Evolutionary conservation across 2,329 filamentous ascomycete genomes (phyloP).

Genomic region (Calonectria crousiana): DNA sequence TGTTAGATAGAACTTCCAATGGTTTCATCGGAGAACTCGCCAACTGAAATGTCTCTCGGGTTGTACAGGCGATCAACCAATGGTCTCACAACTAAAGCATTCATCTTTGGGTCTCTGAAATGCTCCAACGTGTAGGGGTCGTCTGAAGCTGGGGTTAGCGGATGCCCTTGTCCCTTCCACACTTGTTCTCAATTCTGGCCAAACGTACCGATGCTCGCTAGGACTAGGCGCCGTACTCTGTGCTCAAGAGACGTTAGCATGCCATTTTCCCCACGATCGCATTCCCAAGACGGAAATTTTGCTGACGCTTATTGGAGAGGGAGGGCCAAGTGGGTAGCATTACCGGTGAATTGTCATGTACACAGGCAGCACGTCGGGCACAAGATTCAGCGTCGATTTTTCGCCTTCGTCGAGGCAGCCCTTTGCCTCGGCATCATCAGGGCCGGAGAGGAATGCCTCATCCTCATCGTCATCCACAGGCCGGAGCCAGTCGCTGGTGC

Average conservation of each 20-base stretch:
- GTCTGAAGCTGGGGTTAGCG: slow-evolving; percentile 44
- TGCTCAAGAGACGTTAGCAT: slow-evolving; percentile 42
- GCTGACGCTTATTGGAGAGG: neutral
- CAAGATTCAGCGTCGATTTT: slow-evolving; percentile 38
- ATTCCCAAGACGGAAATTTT: neutral
- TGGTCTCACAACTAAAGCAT: slow-evolving; percentile 73
- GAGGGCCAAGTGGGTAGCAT: slow-evolving; percentile 15
- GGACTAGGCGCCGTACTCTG: slow-evolving; percentile 45
- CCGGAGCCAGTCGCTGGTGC: slow-evolving; percentile 39
- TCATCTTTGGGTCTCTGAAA: slow-evolving; percentile 75
- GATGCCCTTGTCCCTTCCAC: neutral
- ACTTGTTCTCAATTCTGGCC: neutral
- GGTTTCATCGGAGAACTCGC: slow-evolving; percentile 49
- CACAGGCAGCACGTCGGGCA: slow-evolving; percentile 39
- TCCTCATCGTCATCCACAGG: slow-evolving; percentile 43
- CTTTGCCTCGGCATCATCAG: slow-evolving; percentile 43
- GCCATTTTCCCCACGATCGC: neutral
- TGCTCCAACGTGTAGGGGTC: slow-evolving; percentile 68
- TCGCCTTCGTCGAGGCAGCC: slow-evolving; percentile 42
- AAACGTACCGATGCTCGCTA: slow-evolving; percentile 43
- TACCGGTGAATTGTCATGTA: slow-evolving; percentile 47
- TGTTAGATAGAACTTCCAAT: slow-evolving; percentile 8
- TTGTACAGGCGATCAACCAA: slow-evolving; percentile 77
- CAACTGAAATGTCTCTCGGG: slow-evolving; percentile 72
- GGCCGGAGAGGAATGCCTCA: slow-evolving; percentile 39